phyloP scores from a whole-genome alignment of 75 land plant species.

The Chamaecyparis obtusa region DNA sequence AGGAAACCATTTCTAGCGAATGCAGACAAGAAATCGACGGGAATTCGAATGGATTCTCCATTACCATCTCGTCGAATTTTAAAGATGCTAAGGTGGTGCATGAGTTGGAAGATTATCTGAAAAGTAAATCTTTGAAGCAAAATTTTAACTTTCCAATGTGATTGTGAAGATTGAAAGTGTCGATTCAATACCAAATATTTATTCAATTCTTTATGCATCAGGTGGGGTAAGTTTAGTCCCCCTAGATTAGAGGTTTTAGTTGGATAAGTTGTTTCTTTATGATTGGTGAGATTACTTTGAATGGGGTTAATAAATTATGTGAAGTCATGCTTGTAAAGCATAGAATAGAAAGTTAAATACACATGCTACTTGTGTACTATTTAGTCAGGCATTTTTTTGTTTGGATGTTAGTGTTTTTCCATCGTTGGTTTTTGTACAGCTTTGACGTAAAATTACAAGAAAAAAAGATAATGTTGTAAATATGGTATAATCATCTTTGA shows the following conservation, averaged over 20 bases:
- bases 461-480: neutral
- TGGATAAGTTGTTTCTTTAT: slow-evolving; percentile 3
- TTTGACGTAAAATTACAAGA: neutral
- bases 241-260: neutral
- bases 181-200: slow-evolving; percentile 94
- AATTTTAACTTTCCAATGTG: slow-evolving; percentile 31
- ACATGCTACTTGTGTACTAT: neutral
- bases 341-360: neutral
- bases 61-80: too few species aligned
- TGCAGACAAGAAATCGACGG: too few species aligned
- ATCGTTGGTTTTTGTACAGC: neutral
- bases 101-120: slow-evolving; percentile 86
- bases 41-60: too few species aligned
- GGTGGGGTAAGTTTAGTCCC: slow-evolving; percentile 70
- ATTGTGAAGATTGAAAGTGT: slow-evolving; percentile 97
- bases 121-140: slow-evolving; percentile 39
- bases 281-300: neutral
- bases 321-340: neutral
- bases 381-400: neutral
- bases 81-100: slow-evolving; percentile 94
- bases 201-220: slow-evolving; percentile 87
- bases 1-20: too few species aligned
- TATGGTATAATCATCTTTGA: neutral
- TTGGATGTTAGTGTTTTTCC: neutral
- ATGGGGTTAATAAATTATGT: neutral